Evolutionary conservation across 1,139 yeast genomes (phyloP), one percentile per base, ranked within the genome.

Genomic region (Geotrichum histeridarum): DNA sequence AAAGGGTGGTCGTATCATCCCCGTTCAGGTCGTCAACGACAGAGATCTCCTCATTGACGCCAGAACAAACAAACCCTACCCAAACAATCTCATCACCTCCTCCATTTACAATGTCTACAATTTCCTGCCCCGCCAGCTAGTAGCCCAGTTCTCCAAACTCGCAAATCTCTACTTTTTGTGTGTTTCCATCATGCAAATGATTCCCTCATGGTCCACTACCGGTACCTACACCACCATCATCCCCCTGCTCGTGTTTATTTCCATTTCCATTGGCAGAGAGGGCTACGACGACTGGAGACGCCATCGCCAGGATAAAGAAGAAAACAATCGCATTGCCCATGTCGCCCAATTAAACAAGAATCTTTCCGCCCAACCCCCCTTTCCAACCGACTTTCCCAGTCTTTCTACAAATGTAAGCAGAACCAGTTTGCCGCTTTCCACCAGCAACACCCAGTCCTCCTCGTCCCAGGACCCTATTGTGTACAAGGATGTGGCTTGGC

Each of bases 141-240:
- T 81, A 59, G 96, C 95, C 1, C 99, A 93, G 68, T 91, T 93
- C 65, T 88, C 96, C 17, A 93, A 90, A 67, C 67, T 93, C 48
- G 99, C 99, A 15, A 93, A 93, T 65, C 77, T 93, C 62, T 70
- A 90, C 69, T 90, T 93, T 70, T 71, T 93, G 79, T 77, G 82
- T 8, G 94, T 93, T 27, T 91, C 98, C 2, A 86, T 93, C 57
- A 75, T 91, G 77, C 98, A 93, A 67, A 84, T 91, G 94, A 85
- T 93, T 53, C 99, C 99, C 0, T 82, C 91, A 0, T 93, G 97
- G 97, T 89, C 97, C 2, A 90, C 99, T 2, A 93, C 99, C 0
- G 99, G 98, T 57, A 86, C 89, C n/a, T 89, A 82, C 67, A 93
- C 98, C 2, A 93, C 99, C 1, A 91, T 93, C 62, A 77, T 91